Conservation (phyloP, 495 filamentous ascomycete species). For the Monascus purpureus region DNA sequence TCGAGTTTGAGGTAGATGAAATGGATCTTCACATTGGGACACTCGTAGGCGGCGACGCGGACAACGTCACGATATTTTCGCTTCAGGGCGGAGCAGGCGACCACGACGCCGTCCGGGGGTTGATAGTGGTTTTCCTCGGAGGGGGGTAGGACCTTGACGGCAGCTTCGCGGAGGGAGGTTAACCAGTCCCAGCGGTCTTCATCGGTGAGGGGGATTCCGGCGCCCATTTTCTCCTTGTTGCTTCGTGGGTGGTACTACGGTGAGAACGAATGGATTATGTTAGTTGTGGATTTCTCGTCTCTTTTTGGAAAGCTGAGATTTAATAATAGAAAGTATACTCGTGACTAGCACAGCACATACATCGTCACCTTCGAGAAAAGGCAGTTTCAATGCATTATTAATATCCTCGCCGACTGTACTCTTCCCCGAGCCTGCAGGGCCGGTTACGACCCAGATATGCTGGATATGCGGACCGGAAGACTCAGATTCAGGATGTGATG, state of each 20-base stretch:
- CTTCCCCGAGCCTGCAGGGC: slow-evolving; percentile 93
- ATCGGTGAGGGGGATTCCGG: slow-evolving; percentile 79
- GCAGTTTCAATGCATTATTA: slow-evolving; percentile 52
- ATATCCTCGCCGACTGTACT: slow-evolving; percentile 78
- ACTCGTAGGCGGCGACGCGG: slow-evolving; percentile 68
- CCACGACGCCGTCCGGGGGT: slow-evolving; percentile 62
- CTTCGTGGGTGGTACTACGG: slow-evolving; percentile 71
- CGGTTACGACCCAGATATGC: slow-evolving; percentile 96
- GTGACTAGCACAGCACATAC: slow-evolving; percentile 58
- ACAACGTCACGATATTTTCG: slow-evolving; percentile 97
- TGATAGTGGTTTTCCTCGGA: slow-evolving; percentile 26
- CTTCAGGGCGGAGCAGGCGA: slow-evolving; percentile 94
- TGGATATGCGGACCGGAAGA: slow-evolving; percentile 41
- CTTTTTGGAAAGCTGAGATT: background rate
- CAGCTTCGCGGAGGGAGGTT: slow-evolving; percentile 70
- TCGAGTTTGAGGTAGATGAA: slow-evolving; percentile 82
- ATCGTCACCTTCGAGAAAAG: slow-evolving; percentile 92
- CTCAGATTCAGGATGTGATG: too few relatives aligned
- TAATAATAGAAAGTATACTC: too few relatives aligned
- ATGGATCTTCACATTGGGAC: slow-evolving; percentile 66
- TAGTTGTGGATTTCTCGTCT: slow-evolving; percentile 6
- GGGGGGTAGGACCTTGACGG: slow-evolving; percentile 47
- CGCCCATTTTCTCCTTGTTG: slow-evolving; percentile 90
- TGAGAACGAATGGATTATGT: slow-evolving; percentile 4
- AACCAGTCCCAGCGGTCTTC: slow-evolving; percentile 98